Conservation (phyloP, 2,329 filamentous ascomycete species). For the Fusarium armeniacum region DNA sequence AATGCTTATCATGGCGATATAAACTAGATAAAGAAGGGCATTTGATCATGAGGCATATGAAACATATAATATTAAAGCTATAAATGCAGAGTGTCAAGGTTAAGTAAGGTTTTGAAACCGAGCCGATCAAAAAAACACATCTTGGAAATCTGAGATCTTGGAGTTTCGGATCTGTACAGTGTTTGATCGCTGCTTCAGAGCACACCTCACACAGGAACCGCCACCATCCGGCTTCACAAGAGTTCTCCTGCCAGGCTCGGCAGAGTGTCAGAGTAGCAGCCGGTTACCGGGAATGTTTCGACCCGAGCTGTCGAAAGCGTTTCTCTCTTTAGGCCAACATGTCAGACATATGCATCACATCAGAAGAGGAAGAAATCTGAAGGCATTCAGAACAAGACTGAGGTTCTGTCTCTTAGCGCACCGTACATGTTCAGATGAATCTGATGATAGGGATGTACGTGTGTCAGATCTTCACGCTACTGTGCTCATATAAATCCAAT, state of each 20-base stretch:
- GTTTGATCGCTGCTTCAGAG: constrained; percentile 49
- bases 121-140: constrained; percentile 37
- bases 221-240: constrained; percentile 43
- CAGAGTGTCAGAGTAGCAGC: constrained; percentile 20
- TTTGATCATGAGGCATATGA: neutral
- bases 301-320: constrained; percentile 33
- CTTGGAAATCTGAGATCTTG: constrained; percentile 38
- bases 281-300: constrained; percentile 31
- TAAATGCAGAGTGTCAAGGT: constrained; percentile 1
- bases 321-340: constrained; percentile 36
- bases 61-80: constrained; percentile 7
- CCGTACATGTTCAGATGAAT: constrained; percentile 11
- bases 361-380: constrained; percentile 24
- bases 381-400: neutral
- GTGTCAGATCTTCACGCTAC: constrained; percentile 6
- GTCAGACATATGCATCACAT: constrained; percentile 41
- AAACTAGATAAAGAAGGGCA: constrained; percentile 5
- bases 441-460: neutral
- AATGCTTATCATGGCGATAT: constrained; percentile 2
- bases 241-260: constrained; percentile 38
- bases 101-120: constrained; percentile 21
- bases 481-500: neutral
- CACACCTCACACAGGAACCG: constrained; percentile 44
- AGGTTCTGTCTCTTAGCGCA: constrained; percentile 9
- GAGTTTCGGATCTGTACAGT: constrained; percentile 37